phyloP scores from a whole-genome alignment of 1,284 basidiomycete species.

The Cryptococcus sp. region DNA sequence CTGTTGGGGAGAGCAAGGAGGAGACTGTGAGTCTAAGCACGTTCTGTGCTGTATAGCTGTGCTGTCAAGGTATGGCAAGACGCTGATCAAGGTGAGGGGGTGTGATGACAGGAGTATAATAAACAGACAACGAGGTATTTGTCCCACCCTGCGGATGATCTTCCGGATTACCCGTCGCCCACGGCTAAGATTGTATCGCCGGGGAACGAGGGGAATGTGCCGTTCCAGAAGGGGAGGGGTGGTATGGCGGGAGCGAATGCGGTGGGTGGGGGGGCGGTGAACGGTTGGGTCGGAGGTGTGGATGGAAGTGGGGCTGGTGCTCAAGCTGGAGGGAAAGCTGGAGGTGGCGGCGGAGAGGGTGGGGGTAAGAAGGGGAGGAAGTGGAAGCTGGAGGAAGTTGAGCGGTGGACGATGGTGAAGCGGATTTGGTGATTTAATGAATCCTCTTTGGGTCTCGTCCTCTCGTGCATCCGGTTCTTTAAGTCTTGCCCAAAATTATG shows the following conservation, averaged over 20 bases:
- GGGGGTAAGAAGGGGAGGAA: constrained; percentile 57
- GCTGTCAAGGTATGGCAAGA: background rate
- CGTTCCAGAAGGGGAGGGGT: no score
- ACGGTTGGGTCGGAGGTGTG: background rate
- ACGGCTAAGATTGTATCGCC: background rate
- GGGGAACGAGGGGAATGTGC: no score
- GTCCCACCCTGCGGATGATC: constrained; percentile 66
- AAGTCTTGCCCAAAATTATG: no score
- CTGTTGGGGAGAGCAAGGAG: constrained; percentile 80
- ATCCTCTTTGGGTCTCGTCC: background rate
- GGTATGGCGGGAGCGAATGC: no score
- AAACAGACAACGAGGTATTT: constrained; percentile 69
- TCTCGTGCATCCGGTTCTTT: no score
- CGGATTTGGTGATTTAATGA: constrained; percentile 65
- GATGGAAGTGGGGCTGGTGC: background rate
- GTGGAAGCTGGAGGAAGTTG: constrained; percentile 76
- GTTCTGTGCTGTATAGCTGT: background rate
- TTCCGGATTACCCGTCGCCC: constrained; percentile 52
- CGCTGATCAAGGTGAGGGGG: no score
- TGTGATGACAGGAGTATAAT: constrained; percentile 79
- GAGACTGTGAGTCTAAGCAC: constrained; percentile 67
- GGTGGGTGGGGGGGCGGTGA: no score
- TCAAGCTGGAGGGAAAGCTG: background rate
- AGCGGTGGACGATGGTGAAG: constrained; percentile 90
- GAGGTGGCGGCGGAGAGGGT: constrained; percentile 28